Conservation (phyloP, 805 yeast species). For the Zygotorulaspora chibaensis region DNA sequence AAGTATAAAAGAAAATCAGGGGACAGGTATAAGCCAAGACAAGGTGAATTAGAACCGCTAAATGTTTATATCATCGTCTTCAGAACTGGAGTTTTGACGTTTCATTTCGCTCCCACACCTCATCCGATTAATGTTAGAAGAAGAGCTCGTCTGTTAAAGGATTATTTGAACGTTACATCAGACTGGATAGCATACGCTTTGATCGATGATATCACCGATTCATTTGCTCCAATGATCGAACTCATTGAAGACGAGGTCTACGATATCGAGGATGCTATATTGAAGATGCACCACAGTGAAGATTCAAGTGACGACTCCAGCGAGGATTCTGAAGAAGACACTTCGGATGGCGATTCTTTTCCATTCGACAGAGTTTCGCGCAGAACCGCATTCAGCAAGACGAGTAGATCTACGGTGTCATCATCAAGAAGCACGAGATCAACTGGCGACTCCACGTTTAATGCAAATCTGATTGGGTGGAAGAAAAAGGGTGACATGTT, state of each 20-base stretch:
- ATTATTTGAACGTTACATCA: conserved; percentile 82
- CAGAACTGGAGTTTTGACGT: conserved; percentile 83
- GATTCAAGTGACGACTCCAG: conserved; percentile 37
- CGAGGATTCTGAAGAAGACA: conserved; percentile 34
- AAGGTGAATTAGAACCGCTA: conserved; percentile 72
- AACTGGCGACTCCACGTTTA: conserved; percentile 36
- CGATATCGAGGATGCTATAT: conserved; percentile 86
- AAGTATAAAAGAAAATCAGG: conserved; percentile 43
- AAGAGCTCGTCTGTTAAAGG: conserved; percentile 81
- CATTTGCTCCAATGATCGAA: conserved; percentile 94
- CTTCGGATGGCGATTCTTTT: conserved; percentile 16
- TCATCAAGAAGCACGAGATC: conserved; percentile 27
- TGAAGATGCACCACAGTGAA: conserved; percentile 76
- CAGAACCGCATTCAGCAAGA: conserved; percentile 17
- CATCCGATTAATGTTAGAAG: conserved; percentile 95
- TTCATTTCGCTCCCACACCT: conserved; percentile 92
- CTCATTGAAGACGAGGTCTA: conserved; percentile 92
- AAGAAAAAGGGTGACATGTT: conserved; percentile 91
- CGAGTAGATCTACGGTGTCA: conserved; percentile 16
- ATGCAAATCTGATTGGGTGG: conserved; percentile 61
- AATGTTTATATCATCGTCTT: conserved; percentile 92
- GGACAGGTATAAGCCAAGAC: conserved; percentile 41
- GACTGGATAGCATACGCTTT: conserved; percentile 98
- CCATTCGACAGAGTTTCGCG: conserved; percentile 16
- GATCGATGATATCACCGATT: conserved; percentile 95